These are phyloP conservation scores for Tetrapisispora nanseiensis DNA, from an alignment of 805 yeast species.

Conservation along the genomic window DNA sequence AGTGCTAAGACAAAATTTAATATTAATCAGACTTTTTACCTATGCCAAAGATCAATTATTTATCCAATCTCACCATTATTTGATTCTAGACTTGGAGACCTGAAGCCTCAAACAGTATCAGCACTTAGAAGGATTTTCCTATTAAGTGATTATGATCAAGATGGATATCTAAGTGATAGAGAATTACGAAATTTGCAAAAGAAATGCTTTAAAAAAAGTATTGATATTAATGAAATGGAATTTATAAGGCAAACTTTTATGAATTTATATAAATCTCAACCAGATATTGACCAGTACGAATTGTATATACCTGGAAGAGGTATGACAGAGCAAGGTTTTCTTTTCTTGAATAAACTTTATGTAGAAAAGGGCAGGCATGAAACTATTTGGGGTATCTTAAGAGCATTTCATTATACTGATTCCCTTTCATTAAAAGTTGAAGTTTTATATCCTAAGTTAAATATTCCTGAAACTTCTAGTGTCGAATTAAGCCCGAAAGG, in stretches of 20 bases:
- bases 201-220: slow-evolving; percentile 58
- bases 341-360: slow-evolving; percentile 66
- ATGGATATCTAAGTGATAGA: slow-evolving; percentile 61
- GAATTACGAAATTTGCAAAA: slow-evolving; percentile 65
- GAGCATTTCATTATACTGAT: slow-evolving; percentile 86
- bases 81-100: slow-evolving; percentile 78
- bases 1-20: slow-evolving; percentile 79
- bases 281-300: slow-evolving; percentile 31
- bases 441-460: slow-evolving; percentile 69
- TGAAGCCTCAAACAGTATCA: slow-evolving; percentile 65
- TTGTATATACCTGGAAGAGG: slow-evolving; percentile 39
- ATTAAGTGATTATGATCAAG: slow-evolving; percentile 83
- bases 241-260: slow-evolving; percentile 33
- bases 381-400: slow-evolving; percentile 88
- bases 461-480: slow-evolving; percentile 62
- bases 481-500: slow-evolving; percentile 92
- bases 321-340: slow-evolving; percentile 63
- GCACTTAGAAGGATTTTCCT: slow-evolving; percentile 79
- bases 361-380: slow-evolving; percentile 93
- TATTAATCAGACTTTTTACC: slow-evolving; percentile 74
- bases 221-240: slow-evolving; percentile 42
- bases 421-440: slow-evolving; percentile 76
- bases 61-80: slow-evolving; percentile 89
- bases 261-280: slow-evolving; percentile 11
- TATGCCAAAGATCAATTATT: slow-evolving; percentile 87